Conservation (phyloP, 2,329 filamentous ascomycete species). For the Aspergillus puulaauensis region DNA sequence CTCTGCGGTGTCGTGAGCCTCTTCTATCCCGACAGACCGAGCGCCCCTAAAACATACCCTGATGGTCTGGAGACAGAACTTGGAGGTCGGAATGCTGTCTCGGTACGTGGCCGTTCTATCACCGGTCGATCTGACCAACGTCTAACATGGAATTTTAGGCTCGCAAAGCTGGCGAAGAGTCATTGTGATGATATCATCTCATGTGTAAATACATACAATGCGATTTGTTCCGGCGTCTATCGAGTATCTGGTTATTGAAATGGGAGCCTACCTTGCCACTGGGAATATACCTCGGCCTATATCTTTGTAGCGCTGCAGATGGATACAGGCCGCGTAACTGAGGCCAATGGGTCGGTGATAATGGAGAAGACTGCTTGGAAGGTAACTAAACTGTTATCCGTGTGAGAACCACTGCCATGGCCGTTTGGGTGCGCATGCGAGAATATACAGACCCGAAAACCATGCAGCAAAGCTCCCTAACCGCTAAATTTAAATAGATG, state of each 20-base stretch:
- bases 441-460: background rate
- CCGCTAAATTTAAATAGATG: background rate
- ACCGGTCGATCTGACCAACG: background rate
- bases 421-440: background rate
- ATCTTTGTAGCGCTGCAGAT: background rate
- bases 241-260: slow-evolving; percentile 24
- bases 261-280: background rate
- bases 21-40: slow-evolving; percentile 70
- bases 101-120: slow-evolving; percentile 53
- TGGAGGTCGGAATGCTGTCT: slow-evolving; percentile 65
- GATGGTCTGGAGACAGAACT: slow-evolving; percentile 73
- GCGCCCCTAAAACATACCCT: slow-evolving; percentile 66
- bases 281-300: background rate
- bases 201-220: slow-evolving; percentile 43
- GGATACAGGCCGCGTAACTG: background rate
- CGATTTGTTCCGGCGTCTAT: slow-evolving; percentile 34
- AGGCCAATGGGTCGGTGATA: background rate
- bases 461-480: background rate
- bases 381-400: background rate
- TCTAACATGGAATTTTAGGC: slow-evolving; percentile 30
- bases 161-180: slow-evolving; percentile 39
- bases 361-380: background rate
- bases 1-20: slow-evolving; percentile 67
- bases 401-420: background rate
- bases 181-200: slow-evolving; percentile 32